Percentiles rank a stretch among this genome's conserved stretches.
Evolutionary conservation across 2,329 filamentous ascomycete species (phyloP).

Genomic region (Microdochium trichocladiopsis): DNA sequence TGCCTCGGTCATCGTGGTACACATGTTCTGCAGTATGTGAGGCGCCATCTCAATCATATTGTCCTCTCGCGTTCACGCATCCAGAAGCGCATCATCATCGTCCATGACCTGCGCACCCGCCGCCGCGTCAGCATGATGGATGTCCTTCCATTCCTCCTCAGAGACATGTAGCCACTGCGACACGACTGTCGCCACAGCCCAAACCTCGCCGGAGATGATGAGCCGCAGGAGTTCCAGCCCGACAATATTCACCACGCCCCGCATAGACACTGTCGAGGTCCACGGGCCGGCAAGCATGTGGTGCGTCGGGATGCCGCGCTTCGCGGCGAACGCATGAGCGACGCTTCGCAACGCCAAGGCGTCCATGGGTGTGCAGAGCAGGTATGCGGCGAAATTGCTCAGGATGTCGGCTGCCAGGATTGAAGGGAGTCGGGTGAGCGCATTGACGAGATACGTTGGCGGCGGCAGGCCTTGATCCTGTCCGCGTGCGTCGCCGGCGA

Average conservation of each 20-base stretch:
- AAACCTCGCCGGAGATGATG: constrained; percentile 34
- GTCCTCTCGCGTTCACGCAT: too few species aligned
- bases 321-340: constrained; percentile 32
- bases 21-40: too few species aligned
- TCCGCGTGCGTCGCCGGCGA: constrained; percentile 18
- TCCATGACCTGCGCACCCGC: neutral
- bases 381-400: constrained; percentile 31
- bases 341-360: constrained; percentile 35
- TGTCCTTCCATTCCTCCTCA: constrained; percentile 34
- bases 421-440: constrained; percentile 43
- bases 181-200: constrained; percentile 30
- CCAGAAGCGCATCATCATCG: neutral
- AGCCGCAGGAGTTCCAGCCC: constrained; percentile 38
- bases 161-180: constrained; percentile 31
- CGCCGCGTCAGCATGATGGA: constrained; percentile 16
- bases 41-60: too few species aligned
- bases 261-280: constrained; percentile 28
- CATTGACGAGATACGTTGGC: constrained; percentile 30
- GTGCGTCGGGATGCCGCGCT: constrained; percentile 26
- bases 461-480: constrained; percentile 9
- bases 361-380: constrained; percentile 39
- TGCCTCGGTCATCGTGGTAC: too few species aligned
- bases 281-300: constrained; percentile 31
- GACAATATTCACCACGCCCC: constrained; percentile 35
- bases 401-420: constrained; percentile 39